Base-by-base conservation (phyloP, 352 stramenopile genomes). In the Pythium periplocum region DNA sequence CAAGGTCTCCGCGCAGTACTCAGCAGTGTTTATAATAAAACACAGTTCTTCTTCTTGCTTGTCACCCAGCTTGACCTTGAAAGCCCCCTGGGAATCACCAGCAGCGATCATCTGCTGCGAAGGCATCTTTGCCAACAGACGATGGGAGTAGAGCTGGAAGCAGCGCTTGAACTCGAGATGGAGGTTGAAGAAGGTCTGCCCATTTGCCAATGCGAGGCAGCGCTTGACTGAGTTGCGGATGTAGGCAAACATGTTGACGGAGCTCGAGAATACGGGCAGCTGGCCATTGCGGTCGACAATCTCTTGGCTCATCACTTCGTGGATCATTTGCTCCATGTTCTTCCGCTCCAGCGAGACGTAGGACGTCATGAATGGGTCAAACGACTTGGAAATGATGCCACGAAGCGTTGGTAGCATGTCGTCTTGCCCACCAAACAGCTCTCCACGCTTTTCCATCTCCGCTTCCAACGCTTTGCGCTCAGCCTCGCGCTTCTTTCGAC, bases 151-250 rank as follows among this genome's bases (percentile, higher is more conserved):
- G 30, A 87, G 49, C 48, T 83, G 64, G 34, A 87, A 74, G 46
- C 78, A 90, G 45, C 79, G 68, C 37, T 83, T 95, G 68, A 98
- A 99, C 59, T 98, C 92, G 52, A 88, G 77, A 51, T 98, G 90
- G 32, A 99, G 69, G 42, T 98, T 79, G 60, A 98, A 99, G 57
- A 99, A 98, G 8, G 96, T 98, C 68, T 98, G 90, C 26, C 96
- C 96, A 47, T 96, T 99, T 1, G 96, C 98, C 35, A 99, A 70
- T 30, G 93, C 94, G 26, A 94, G 98, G 57, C 97, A 99, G 12
- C 96, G 87, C 57, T 97, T 97, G 38, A 99, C 96, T 6, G 93
- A 98, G 55, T 98, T 98, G 48, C 98, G 98, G 58, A 99, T 98
- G 75, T 99, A 99, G 42, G 97, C 90, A 62, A 99, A 99, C 59